Evolutionary conservation across 2,329 filamentous ascomycete species (phyloP), one percentile per base, ranked within the genome.

Genomic region (Hypomyces perniciosus): DNA sequence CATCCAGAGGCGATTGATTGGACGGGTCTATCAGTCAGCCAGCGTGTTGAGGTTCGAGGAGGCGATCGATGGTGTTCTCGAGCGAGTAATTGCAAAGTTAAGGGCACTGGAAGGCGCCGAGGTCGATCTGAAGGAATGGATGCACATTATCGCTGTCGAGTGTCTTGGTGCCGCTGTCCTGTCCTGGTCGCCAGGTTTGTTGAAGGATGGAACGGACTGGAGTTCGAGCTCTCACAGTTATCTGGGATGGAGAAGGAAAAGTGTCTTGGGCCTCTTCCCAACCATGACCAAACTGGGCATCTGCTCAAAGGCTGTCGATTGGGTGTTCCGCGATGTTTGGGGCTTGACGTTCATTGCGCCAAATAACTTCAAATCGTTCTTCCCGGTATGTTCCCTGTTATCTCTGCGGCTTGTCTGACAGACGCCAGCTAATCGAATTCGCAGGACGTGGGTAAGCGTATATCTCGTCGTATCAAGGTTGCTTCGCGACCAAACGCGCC

Each of bases 111-210:
- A 67, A 0, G 73, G 73, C 0, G 57, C 60, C 1, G 65, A 71
- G 29, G 58, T 79, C 4, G 74, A 79, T 50, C 58, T 80, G 13
- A 75, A 74, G 46, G 72, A 77, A 48, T 80, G 77, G 77, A 79
- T 79, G 76, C 77, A 80, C 61, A 78, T 80, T 50, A 65, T 78
- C 13, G 71, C 69, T 1, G 74, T 80, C 30, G 77, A 80, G 54
- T 77, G 72, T 26, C 70, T 80, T 2, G 71, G 73, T 1, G 74
- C 75, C 1, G 61, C 71, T 2, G 75, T 79, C 1, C 62, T 80
- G 1, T 74, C 74, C 0, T 79, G 77, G 77, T 78, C 76, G 0
- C 77, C 77, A 0, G 71, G 73, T 0, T 71, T 77, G 56, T 60
- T 79, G 8, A 65, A 65, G 7, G 62, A 64, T 26, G 66, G 65